Percentiles rank a stretch among this genome's conserved stretches.
Conservation (phyloP, 148 eudicot genomes). For the Chenopodium suecicum region DNA sequence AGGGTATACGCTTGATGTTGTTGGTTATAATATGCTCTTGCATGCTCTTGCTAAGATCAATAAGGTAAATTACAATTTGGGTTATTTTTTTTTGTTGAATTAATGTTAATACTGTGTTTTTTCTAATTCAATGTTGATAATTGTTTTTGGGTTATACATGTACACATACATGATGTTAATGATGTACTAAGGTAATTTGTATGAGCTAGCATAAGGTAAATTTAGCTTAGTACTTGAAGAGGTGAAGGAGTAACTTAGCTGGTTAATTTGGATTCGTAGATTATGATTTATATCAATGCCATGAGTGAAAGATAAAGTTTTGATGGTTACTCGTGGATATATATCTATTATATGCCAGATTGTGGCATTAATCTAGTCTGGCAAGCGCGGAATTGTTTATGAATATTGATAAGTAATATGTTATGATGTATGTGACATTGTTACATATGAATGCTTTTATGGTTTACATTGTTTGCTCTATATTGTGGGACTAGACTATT, state of each 20-base stretch:
- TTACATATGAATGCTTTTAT: background rate
- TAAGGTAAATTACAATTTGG: conserved; percentile 44
- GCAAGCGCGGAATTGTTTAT: background rate
- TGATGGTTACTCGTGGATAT: too few relatives aligned
- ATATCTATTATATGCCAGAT: background rate
- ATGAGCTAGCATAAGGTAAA: background rate
- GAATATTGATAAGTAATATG: background rate
- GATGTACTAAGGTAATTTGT: background rate
- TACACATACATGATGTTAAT: background rate
- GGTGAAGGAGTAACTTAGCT: background rate
- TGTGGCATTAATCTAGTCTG: background rate
- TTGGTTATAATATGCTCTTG: conserved; percentile 79
- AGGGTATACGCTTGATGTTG: conserved; percentile 57
- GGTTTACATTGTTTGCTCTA: background rate
- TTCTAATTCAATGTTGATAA: background rate
- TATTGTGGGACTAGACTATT: background rate
- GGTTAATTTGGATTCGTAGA: background rate
- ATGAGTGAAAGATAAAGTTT: background rate
- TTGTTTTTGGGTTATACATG: too few relatives aligned
- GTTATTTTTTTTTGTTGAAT: background rate
- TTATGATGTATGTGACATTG: background rate
- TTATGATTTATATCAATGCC: background rate
- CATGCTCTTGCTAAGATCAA: conserved; percentile 69
- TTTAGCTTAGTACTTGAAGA: background rate
- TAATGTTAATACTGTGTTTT: background rate